Evolutionary conservation across 345 rosid species (phyloP), one percentile per base, ranked within the genome.

Genomic region (Cardamine occulta): DNA sequence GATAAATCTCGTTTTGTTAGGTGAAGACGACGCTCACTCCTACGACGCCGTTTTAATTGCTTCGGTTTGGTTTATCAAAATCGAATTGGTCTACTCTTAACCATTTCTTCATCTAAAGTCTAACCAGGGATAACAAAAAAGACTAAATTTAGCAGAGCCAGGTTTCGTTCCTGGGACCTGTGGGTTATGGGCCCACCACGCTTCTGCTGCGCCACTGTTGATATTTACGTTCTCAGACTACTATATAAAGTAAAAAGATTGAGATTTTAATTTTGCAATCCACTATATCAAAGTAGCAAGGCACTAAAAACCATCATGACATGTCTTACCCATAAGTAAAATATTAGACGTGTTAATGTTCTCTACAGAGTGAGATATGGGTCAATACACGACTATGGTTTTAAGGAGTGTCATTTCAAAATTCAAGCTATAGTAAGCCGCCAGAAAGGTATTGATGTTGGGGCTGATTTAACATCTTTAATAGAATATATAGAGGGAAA

Each of bases 111-210:
- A 8, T 32, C 35, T 32, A 28, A 32, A 34, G 1, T n/a, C 35
- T 8, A 32, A 32, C 35, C n/a, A n/a, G n/a, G 9, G 35, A 32
- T 32, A 32, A 32, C 35, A 32, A 32, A 40, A 12, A 35, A 26
- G 23, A 35, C 3, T 6, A 9, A 39, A 47, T n/a, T 0, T 47
- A 47, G 51, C 80, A 75, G 81, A 82, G 82, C 83, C 88, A 83
- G 88, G 87, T 87, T 88, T 85, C 90, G 89, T 87, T 86, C 92
- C 85, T 78, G 83, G 88, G 84, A 86, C 85, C 89, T 81, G 86
- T 83, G 87, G 83, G 85, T 82, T 85, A 85, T 72, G 83, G 86
- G 84, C 85, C 83, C 86, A 85, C 82, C 84, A 79, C 84, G 83
- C 84, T 86, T 87, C 87, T 86, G 86, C 87, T 86, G 88, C 84